Percentiles rank a stretch among this genome's conserved stretches.
Evolutionary conservation across 768 basidiomycete species (phyloP).

Genomic region (Clitopilus passeckerianus): DNA sequence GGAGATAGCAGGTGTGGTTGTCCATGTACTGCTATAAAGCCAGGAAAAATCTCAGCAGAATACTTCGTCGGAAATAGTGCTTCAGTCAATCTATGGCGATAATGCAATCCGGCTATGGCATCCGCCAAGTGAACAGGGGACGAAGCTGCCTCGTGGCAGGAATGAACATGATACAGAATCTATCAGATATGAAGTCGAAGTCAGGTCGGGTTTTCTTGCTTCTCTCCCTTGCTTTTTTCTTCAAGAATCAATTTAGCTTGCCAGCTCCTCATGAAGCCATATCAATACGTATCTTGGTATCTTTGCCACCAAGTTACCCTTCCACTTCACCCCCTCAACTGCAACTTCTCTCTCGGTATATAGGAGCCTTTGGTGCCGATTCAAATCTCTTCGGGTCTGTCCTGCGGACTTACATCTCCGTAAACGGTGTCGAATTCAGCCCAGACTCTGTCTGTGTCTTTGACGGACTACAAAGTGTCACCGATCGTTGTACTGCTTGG

Average conservation of each 20-base stretch:
- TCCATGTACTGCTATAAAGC: neutral
- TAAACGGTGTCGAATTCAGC: constrained; percentile 72
- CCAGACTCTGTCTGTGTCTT: constrained; percentile 77
- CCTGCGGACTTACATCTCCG: constrained; percentile 76
- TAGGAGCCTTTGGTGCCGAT: constrained; percentile 76
- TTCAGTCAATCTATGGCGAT: constrained; percentile 83
- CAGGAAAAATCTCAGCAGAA: neutral
- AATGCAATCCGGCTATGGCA: constrained; percentile 58
- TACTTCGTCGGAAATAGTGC: constrained; percentile 33
- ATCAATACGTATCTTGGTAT: constrained; percentile 51
- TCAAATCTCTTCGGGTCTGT: constrained; percentile 70
- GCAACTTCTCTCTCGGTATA: constrained; percentile 79
- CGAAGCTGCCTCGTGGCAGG: constrained; percentile 10
- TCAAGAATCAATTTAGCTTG: constrained; percentile 38
- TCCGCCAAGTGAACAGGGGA: constrained; percentile 20
- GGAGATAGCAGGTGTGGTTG: constrained; percentile 38
- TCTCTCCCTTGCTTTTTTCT: neutral
- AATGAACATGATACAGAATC: constrained; percentile 21
- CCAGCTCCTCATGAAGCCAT: constrained; percentile 48
- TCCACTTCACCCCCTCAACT: constrained; percentile 67
- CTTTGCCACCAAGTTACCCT: constrained; percentile 61
- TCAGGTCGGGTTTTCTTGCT: constrained; percentile 28
- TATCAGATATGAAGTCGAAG: constrained; percentile 67
- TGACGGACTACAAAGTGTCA: constrained; percentile 75
- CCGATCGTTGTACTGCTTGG: constrained; percentile 67